Conservation (phyloP, 148 eudicot genomes). For the Spergularia bocconei region DNA sequence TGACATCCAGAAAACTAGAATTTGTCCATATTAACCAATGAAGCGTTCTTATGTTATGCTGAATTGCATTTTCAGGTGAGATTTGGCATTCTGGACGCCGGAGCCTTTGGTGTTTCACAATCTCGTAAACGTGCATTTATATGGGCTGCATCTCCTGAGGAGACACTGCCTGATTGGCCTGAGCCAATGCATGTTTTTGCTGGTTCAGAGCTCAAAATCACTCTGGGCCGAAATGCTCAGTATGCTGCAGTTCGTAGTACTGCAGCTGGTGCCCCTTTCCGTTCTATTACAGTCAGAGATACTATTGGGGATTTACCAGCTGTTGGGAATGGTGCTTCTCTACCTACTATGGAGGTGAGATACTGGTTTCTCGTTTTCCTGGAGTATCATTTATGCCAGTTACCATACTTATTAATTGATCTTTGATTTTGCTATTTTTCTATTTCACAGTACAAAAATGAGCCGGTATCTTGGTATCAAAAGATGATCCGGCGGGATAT, state of each 20-base stretch:
- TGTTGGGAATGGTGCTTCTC: conserved; percentile 82
- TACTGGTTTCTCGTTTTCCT: conserved; percentile 3
- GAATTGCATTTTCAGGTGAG: conserved; percentile 54
- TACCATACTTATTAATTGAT: neutral
- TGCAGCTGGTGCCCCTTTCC: conserved; percentile 84
- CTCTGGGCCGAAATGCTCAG: conserved; percentile 42
- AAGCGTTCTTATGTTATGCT: conserved; percentile 2
- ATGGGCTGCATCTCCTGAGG: conserved; percentile 97
- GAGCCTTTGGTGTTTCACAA: conserved; percentile 93
- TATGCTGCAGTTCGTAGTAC: conserved; percentile 93
- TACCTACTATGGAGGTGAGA: conserved; percentile 60
- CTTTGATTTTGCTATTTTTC: neutral
- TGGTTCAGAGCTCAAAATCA: conserved; percentile 67
- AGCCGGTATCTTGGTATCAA: conserved; percentile 88
- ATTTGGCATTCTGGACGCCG: conserved; percentile 97
- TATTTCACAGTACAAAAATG: conserved; percentile 60
- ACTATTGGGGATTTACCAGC: conserved; percentile 95
- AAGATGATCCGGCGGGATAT: conserved; percentile 71
- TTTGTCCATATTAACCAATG: neutral
- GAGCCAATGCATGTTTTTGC: conserved; percentile 99
- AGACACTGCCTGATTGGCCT: conserved; percentile 93
- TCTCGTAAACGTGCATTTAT: conserved; percentile 95
- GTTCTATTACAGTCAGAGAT: conserved; percentile 91
- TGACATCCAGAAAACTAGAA: neutral
- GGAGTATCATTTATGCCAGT: neutral